These are phyloP conservation scores for Penicillium aurantiogriseum DNA, from an alignment of 2,329 filamentous ascomycete species.

Conservation along the genomic window DNA sequence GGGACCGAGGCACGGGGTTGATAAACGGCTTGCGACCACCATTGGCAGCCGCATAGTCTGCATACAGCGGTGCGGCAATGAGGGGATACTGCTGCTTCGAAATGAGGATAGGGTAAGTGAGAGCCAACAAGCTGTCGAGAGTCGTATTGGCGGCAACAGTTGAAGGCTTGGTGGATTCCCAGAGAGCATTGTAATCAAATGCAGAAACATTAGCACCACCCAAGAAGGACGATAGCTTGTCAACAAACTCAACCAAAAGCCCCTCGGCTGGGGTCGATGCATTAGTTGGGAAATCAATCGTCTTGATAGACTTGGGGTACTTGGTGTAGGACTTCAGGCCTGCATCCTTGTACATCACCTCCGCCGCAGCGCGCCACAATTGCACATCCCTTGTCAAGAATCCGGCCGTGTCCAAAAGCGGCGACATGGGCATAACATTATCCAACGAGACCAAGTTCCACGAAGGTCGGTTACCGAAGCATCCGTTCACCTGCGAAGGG, in stretches of 20 bases:
- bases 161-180: background rate
- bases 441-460: constrained; percentile 44
- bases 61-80: background rate
- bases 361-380: constrained; percentile 37
- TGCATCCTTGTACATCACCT: constrained; percentile 45
- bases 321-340: constrained; percentile 31
- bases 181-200: background rate
- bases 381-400: constrained; percentile 36
- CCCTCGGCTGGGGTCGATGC: background rate
- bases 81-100: background rate
- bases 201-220: background rate
- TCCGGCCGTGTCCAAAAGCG: constrained; percentile 47
- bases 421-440: constrained; percentile 49
- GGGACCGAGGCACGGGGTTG: background rate
- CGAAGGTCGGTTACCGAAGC: constrained; percentile 53
- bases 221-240: background rate
- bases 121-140: background rate
- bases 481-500: constrained; percentile 50
- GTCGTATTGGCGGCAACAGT: background rate
- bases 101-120: background rate
- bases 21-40: background rate
- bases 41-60: background rate
- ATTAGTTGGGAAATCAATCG: background rate
- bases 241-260: background rate
- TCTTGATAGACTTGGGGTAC: constrained; percentile 28